These are phyloP conservation scores for Pseudocercospora musae DNA, from an alignment of 2,329 filamentous ascomycete species.

Conservation along the genomic window DNA sequence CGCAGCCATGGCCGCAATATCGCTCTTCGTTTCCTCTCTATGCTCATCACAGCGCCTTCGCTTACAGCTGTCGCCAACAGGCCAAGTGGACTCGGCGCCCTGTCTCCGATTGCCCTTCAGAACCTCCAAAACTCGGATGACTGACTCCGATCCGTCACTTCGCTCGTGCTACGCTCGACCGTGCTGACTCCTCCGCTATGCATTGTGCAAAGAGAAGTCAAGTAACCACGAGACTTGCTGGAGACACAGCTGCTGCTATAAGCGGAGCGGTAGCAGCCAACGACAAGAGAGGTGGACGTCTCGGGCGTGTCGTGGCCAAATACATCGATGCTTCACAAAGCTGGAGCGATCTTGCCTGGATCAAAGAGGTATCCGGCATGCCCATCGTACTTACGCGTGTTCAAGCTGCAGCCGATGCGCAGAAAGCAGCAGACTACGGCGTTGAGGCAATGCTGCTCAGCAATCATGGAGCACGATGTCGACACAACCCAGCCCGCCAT, in stretches of 20 bases:
- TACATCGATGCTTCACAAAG: slow-evolving; percentile 45
- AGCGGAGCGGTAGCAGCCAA: slow-evolving; percentile 48
- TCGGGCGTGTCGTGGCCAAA: slow-evolving; percentile 53
- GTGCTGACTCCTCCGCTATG: too few relatives aligned
- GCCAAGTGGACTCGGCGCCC: not conserved
- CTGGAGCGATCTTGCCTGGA: slow-evolving; percentile 60
- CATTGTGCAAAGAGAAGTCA: too few relatives aligned
- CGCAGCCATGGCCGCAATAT: not conserved
- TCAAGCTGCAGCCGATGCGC: slow-evolving; percentile 50
- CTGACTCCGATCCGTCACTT: not conserved
- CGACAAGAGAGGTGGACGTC: slow-evolving; percentile 54
- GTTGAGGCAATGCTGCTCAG: slow-evolving; percentile 51
- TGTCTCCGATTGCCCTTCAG: not conserved
- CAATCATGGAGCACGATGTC: slow-evolving; percentile 53
- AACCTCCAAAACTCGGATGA: not conserved
- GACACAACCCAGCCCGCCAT: slow-evolving; percentile 52
- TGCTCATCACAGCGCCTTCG: not conserved
- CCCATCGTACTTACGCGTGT: slow-evolving; percentile 62
- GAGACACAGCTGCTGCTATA: slow-evolving; percentile 50
- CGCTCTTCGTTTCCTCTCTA: not conserved
- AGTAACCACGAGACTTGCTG: slow-evolving; percentile 31
- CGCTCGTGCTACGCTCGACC: too few relatives aligned
- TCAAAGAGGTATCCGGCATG: slow-evolving; percentile 60
- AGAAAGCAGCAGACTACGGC: slow-evolving; percentile 43
- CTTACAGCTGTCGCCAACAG: not conserved